Conservation (phyloP, 2,329 filamentous ascomycete genomes). For the Microsporum canis region DNA sequence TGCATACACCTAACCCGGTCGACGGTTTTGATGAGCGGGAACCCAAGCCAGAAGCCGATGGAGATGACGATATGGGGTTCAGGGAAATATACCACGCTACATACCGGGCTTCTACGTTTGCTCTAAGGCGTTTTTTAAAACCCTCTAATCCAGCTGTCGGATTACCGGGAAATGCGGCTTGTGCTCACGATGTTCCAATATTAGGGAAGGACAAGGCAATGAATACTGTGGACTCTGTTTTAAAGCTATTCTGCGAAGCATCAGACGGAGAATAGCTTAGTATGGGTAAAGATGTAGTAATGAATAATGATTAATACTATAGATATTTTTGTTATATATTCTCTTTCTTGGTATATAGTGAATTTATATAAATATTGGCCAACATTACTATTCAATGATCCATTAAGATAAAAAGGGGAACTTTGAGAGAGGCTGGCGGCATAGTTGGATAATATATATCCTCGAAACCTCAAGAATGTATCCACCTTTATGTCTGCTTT, state of each 20-base stretch:
- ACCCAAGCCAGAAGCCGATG: neutral
- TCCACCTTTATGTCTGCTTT: too few relatives aligned
- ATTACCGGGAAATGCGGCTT: slow-evolving; percentile 9
- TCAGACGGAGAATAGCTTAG: neutral
- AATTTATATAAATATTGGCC: too few relatives aligned
- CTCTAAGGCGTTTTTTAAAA: slow-evolving; percentile 31
- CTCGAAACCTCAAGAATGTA: too few relatives aligned
- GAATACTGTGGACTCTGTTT: slow-evolving; percentile 31
- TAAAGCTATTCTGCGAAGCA: slow-evolving; percentile 33
- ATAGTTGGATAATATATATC: too few relatives aligned
- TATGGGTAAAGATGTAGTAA: neutral
- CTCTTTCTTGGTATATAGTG: neutral
- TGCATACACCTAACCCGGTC: neutral
- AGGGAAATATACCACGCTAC: slow-evolving; percentile 36
- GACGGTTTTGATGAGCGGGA: neutral
- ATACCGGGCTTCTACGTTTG: slow-evolving; percentile 34
- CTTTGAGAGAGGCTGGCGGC: too few relatives aligned
- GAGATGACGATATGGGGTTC: slow-evolving; percentile 31
- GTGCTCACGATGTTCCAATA: slow-evolving; percentile 14
- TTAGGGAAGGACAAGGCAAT: slow-evolving; percentile 32
- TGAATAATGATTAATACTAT: neutral
- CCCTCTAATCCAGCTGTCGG: slow-evolving; percentile 8
- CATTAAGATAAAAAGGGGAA: too few relatives aligned
- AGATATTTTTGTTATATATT: neutral
- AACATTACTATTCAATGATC: too few relatives aligned